Evolutionary conservation across 768 basidiomycete species (phyloP).

Genomic region (Russula virescens): DNA sequence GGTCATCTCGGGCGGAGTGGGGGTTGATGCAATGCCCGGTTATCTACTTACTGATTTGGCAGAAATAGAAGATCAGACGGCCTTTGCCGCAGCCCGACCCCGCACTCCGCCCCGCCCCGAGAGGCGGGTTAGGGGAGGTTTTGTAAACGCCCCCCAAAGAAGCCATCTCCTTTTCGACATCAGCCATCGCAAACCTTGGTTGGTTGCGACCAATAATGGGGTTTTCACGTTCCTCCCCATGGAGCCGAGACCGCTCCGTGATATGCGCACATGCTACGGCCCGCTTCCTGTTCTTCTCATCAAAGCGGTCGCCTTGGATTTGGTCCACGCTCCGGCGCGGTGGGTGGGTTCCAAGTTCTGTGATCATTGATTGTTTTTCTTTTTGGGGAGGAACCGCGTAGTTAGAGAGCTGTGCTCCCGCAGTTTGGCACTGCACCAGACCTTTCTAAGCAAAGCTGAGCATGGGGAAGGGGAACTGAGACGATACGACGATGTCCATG

Average conservation of each 20-base stretch:
- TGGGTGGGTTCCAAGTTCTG: neutral
- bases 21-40: constrained; percentile 10
- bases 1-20: neutral
- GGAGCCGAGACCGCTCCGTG: neutral
- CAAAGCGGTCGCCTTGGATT: neutral
- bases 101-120: neutral
- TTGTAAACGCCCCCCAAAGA: neutral
- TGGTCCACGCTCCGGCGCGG: neutral
- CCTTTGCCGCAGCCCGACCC: neutral
- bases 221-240: neutral
- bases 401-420: no score
- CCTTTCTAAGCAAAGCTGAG: no score
- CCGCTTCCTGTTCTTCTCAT: neutral
- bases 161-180: neutral
- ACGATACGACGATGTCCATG: no score
- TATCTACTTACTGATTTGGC: neutral
- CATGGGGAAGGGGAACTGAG: no score
- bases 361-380: neutral
- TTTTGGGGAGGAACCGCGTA: no score
- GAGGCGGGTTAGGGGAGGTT: neutral
- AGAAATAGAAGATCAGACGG: no score
- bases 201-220: neutral
- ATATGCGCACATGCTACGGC: no score
- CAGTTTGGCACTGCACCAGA: neutral
- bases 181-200: neutral